phyloP scores from a whole-genome alignment of 2,329 filamentous ascomycete genomes.

The Intubia oerlemansii region DNA sequence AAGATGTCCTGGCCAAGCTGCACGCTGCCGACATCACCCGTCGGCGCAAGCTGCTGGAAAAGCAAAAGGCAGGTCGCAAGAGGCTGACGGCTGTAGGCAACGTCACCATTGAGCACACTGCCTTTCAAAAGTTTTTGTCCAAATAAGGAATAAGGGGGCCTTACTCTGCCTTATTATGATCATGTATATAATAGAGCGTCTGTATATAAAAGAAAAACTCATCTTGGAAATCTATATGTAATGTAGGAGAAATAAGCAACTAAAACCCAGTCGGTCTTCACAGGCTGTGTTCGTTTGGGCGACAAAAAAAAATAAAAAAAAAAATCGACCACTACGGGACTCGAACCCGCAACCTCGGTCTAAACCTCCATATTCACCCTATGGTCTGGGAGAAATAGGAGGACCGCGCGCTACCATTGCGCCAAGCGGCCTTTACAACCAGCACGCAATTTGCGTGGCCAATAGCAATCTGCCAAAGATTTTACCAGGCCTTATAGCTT shows the following conservation, averaged over 20 bases:
- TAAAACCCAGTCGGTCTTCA: no score
- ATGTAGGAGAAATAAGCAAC: no score
- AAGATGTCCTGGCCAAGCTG: constrained; percentile 82
- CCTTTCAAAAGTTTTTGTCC: constrained; percentile 82
- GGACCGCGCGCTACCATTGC: constrained; percentile 11
- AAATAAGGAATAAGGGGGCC: no score
- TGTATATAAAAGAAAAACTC: neutral
- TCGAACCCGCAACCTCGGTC: constrained; percentile 11
- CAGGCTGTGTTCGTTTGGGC: no score
- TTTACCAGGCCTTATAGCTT: neutral
- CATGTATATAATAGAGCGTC: neutral
- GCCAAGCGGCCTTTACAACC: constrained; percentile 9
- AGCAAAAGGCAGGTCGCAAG: constrained; percentile 91
- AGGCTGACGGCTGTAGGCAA: constrained; percentile 68
- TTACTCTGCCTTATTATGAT: neutral
- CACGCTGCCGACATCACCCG: constrained; percentile 77
- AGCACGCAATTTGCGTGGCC: constrained; percentile 4
- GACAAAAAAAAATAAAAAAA: neutral
- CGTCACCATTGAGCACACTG: constrained; percentile 87
- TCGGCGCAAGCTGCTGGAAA: constrained; percentile 73
- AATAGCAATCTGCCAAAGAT: constrained; percentile 7
- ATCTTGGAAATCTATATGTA: no score
- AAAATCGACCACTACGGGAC: constrained; percentile 10
- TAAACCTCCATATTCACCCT: constrained; percentile 6
- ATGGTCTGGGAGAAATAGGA: constrained; percentile 9